Conservation (phyloP, 768 basidiomycete species). For the Serendipita sp. region DNA sequence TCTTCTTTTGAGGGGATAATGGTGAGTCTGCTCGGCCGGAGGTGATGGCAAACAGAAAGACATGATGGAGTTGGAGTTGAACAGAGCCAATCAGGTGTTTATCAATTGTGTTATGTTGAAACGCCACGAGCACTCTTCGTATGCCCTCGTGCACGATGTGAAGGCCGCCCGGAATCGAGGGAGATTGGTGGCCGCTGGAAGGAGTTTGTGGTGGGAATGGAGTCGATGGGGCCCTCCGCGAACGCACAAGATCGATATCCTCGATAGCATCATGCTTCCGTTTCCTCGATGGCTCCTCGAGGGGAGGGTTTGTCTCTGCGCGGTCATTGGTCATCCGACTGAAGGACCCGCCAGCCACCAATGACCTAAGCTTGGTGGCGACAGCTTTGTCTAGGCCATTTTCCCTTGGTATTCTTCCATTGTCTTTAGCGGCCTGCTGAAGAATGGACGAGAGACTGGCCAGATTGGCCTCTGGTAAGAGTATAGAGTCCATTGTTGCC, state of each 20-base stretch:
- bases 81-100: slow-evolving; percentile 50
- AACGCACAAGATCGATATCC: no score
- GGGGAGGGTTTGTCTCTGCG: not conserved
- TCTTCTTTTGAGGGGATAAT: slow-evolving; percentile 28
- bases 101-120: slow-evolving; percentile 29
- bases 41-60: slow-evolving; percentile 65
- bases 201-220: not conserved
- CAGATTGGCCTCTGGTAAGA: not conserved
- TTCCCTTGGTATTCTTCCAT: not conserved
- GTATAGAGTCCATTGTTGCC: not conserved
- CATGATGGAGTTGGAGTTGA: slow-evolving; percentile 54
- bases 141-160: not conserved
- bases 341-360: not conserved
- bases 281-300: not conserved
- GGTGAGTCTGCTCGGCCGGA: slow-evolving; percentile 36
- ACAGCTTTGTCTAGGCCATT: not conserved
- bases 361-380: not conserved
- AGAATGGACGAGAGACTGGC: not conserved
- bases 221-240: no score
- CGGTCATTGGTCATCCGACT: no score
- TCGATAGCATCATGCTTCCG: not conserved
- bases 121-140: not conserved
- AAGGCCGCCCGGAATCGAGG: not conserved
- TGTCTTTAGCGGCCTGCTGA: not conserved
- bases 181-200: not conserved